These are phyloP conservation scores for Phyllachora maydis DNA, from an alignment of 2,329 filamentous ascomycete genomes.

Conservation along the genomic window DNA sequence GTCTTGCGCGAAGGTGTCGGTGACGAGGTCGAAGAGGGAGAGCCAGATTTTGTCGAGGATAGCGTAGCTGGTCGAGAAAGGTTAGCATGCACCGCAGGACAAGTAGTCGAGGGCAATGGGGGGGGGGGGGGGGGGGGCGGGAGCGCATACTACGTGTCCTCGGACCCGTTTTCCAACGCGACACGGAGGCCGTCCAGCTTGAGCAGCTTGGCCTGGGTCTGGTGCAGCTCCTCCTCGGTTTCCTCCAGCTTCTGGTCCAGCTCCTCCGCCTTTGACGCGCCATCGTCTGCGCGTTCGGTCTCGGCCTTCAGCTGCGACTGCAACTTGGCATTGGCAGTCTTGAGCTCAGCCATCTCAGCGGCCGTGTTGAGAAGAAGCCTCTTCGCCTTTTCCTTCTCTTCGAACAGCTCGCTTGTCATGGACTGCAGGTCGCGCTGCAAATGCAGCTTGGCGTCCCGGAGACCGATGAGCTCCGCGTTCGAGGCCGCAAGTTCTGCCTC, in stretches of 20 bases:
- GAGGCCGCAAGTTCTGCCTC: conserved; percentile 6
- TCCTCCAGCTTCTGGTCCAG: conserved; percentile 7
- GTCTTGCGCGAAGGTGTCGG: conserved; percentile 11
- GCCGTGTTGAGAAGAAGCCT: conserved; percentile 4
- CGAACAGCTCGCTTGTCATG: conserved; percentile 1
- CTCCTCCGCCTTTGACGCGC: conserved; percentile 6
- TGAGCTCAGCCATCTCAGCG: conserved; percentile 4
- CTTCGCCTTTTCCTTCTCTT: conserved; percentile 1
- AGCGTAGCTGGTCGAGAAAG: conserved; percentile 7
- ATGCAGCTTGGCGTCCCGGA: no score
- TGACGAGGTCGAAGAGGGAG: conserved; percentile 11
- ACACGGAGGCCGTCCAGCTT: conserved; percentile 11
- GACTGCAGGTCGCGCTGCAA: background rate
- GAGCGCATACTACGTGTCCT: conserved; percentile 12
- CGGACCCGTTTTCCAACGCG: conserved; percentile 8
- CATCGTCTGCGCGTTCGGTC: conserved; percentile 6
- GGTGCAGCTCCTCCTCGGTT: conserved; percentile 6
- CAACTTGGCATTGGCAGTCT: conserved; percentile 6
- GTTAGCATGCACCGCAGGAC: background rate
- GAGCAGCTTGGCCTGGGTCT: conserved; percentile 6
- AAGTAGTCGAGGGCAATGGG: background rate
- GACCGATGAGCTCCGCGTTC: conserved; percentile 6
- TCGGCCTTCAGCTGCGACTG: conserved; percentile 7
- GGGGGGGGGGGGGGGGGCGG: no score
- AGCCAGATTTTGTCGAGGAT: conserved; percentile 15